Evolutionary conservation across 2,329 filamentous ascomycete species (phyloP).

Genomic region (Penicillium sp.): DNA sequence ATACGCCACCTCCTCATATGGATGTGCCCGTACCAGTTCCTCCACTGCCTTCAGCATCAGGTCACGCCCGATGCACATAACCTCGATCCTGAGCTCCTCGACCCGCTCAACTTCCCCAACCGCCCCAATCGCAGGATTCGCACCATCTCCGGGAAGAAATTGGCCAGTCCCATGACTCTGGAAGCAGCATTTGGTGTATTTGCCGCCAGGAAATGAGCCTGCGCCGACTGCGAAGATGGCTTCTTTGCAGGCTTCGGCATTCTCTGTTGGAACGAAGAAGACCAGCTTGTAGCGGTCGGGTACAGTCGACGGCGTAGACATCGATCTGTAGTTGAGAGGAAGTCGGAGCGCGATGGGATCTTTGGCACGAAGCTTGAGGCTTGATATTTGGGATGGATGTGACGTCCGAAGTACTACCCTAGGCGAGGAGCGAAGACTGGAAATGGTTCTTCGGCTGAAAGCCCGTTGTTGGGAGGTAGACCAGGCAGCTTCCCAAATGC

Average conservation of each 20-base stretch:
- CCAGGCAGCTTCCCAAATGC: not conserved
- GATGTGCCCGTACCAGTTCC: conserved; percentile 43
- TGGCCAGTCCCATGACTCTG: conserved; percentile 42
- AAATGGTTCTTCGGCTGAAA: not conserved
- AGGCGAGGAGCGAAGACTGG: not conserved
- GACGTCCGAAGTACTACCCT: not conserved
- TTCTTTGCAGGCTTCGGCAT: conserved; percentile 41
- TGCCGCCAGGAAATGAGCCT: conserved; percentile 41
- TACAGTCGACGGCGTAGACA: conserved; percentile 21
- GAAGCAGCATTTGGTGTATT: conserved; percentile 43
- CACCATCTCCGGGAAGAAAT: conserved; percentile 40
- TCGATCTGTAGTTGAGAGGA: conserved; percentile 10
- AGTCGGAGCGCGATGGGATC: not conserved
- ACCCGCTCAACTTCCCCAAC: conserved; percentile 40
- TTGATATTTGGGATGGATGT: not conserved
- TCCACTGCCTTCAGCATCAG: conserved; percentile 41
- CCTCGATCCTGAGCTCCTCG: conserved; percentile 45
- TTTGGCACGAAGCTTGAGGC: not conserved
- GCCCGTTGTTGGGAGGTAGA: not conserved
- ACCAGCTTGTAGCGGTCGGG: conserved; percentile 42
- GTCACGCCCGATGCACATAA: conserved; percentile 41
- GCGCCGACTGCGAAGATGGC: conserved; percentile 44
- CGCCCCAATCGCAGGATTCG: conserved; percentile 42
- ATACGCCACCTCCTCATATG: conserved; percentile 47
- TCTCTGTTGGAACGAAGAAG: conserved; percentile 43